A percentile compares a stretch with the other conserved stretches of the same genome.
These are phyloP conservation scores for Brassica carinata DNA, from an alignment of 345 rosid species.

Conservation along the genomic window DNA sequence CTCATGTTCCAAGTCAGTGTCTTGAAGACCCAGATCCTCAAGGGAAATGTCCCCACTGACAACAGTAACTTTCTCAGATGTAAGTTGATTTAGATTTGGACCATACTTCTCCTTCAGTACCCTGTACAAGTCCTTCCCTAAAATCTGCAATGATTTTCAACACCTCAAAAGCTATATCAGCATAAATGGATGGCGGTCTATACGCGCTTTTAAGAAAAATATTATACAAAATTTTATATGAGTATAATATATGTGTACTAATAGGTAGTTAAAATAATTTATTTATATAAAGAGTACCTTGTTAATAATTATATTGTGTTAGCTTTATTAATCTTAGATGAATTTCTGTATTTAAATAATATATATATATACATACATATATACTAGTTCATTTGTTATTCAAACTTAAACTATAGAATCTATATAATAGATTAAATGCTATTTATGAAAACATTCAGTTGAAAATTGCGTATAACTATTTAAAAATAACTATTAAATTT, in stretches of 20 bases:
- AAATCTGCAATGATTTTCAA: conserved; percentile 17
- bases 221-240: background rate
- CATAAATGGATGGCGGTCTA: background rate
- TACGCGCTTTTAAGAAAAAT: background rate
- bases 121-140: conserved; percentile 33
- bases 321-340: background rate
- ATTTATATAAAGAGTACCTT: background rate
- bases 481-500: background rate
- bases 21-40: conserved; percentile 35
- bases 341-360: background rate
- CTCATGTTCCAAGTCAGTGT: conserved; percentile 26
- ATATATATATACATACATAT: background rate
- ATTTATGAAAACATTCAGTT: background rate
- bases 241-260: background rate
- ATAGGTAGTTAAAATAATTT: background rate
- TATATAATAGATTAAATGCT: background rate
- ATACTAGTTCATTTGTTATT: background rate
- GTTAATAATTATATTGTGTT: background rate
- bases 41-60: conserved; percentile 32
- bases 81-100: conserved; percentile 16
- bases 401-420: background rate
- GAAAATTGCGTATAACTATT: background rate
- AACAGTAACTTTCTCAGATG: conserved; percentile 16
- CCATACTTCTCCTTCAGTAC: conserved; percentile 38
- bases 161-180: background rate